phyloP scores from a whole-genome alignment of 2,329 filamentous ascomycete species.

The Ophiosphaerella korrae region DNA sequence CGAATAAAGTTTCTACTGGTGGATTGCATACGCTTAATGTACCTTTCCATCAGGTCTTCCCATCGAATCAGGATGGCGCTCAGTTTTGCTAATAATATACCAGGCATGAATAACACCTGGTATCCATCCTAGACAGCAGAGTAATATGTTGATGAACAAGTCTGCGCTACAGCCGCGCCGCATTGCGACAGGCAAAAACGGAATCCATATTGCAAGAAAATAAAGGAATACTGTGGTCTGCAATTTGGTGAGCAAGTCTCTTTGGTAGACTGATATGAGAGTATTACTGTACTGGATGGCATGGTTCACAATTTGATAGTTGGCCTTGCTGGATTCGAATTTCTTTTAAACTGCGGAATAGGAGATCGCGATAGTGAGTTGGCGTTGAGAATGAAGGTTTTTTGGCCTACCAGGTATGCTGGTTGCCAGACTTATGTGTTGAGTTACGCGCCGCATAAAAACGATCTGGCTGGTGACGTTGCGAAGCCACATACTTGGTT shows the following conservation, averaged over 20 bases:
- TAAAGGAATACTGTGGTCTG: slow-evolving; percentile 36
- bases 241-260: background rate
- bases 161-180: slow-evolving; percentile 47
- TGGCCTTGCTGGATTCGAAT: background rate
- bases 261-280: background rate
- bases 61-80: slow-evolving; percentile 3
- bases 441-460: background rate
- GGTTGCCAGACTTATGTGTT: background rate
- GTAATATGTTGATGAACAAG: slow-evolving; percentile 49
- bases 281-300: slow-evolving; percentile 17
- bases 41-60: slow-evolving; percentile 6
- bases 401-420: background rate
- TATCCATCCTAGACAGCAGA: slow-evolving; percentile 45
- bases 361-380: too few species aligned
- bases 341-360: too few species aligned
- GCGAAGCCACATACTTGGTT: slow-evolving; percentile 4
- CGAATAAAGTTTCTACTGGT: background rate
- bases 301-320: slow-evolving; percentile 1
- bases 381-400: background rate
- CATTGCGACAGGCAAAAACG: slow-evolving; percentile 49
- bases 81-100: slow-evolving; percentile 26
- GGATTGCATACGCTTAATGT: background rate
- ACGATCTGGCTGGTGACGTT: slow-evolving; percentile 11
- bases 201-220: slow-evolving; percentile 42
- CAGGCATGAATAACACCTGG: slow-evolving; percentile 37